These are phyloP conservation scores for Fusarium sp. DNA, from an alignment of 2,329 filamentous ascomycete genomes.

Conservation along the genomic window DNA sequence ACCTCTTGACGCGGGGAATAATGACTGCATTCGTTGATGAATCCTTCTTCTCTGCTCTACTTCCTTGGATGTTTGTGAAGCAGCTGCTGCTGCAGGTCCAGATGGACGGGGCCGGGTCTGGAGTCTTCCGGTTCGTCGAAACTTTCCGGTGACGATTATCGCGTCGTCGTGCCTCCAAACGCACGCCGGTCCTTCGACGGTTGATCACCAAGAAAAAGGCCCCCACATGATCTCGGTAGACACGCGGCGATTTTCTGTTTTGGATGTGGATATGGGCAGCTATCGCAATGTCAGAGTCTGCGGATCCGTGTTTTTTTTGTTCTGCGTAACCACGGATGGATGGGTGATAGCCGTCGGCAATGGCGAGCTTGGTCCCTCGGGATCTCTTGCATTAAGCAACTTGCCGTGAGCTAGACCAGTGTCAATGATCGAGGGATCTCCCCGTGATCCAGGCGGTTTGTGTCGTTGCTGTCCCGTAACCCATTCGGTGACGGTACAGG, in stretches of 20 bases:
- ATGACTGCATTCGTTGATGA: conserved; percentile 9
- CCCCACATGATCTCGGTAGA: conserved; percentile 3
- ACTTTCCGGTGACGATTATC: neutral
- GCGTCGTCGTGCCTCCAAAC: neutral
- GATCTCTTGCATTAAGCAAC: neutral
- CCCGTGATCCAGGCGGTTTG: neutral
- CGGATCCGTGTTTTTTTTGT: neutral
- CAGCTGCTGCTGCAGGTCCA: conserved; percentile 13
- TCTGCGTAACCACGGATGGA: neutral
- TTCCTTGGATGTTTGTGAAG: conserved; percentile 13
- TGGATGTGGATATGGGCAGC: neutral
- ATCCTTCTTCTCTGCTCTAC: conserved; percentile 14
- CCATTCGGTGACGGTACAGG: neutral
- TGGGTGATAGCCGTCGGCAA: neutral
- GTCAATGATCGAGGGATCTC: neutral
- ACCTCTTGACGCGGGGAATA: conserved; percentile 38
- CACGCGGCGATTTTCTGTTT: neutral
- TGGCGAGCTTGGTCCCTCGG: neutral
- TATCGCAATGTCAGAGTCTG: neutral
- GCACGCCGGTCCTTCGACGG: neutral
- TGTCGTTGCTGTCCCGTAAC: neutral
- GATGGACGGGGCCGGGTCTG: conserved; percentile 7
- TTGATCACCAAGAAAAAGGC: neutral
- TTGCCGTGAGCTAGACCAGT: neutral
- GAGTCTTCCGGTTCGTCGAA: conserved; percentile 18